A percentile compares a stretch with the other conserved stretches of the same genome.
Evolutionary conservation across 192 early-diverging fungal species (phyloP).

Genomic region (Spizellomyces sp.): DNA sequence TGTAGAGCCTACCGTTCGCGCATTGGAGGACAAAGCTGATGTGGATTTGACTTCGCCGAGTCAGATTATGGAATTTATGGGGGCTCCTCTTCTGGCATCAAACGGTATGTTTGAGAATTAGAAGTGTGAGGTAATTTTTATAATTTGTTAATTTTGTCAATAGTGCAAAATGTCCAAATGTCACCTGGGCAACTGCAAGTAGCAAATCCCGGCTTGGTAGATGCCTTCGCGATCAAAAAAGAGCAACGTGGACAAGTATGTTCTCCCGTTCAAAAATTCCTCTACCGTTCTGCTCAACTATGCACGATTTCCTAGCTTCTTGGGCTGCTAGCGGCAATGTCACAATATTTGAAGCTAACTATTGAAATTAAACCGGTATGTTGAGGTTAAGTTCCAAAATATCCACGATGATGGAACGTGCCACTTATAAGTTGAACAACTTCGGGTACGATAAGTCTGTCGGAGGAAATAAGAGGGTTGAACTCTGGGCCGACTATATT

Average conservation of each 20-base stretch:
- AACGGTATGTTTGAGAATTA: not conserved
- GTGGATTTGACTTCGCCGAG: not conserved
- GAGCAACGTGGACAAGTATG: not conserved
- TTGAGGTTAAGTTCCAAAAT: not conserved
- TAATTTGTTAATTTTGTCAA: not conserved
- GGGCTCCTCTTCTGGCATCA: not conserved
- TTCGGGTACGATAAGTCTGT: too few species aligned
- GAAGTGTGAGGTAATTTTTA: not conserved
- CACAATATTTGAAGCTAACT: conserved; percentile 4
- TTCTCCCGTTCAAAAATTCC: not conserved
- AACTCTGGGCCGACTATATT: conserved; percentile 1
- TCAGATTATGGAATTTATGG: not conserved
- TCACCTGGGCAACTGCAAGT: not conserved
- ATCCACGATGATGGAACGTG: too few species aligned
- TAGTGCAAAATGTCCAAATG: not conserved
- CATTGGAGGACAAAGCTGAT: conserved; percentile 16
- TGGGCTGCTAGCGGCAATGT: not conserved
- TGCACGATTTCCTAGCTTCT: not conserved
- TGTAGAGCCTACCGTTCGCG: conserved; percentile 14
- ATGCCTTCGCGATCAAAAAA: not conserved
- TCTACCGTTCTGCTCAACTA: not conserved
- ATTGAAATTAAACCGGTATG: conserved; percentile 7
- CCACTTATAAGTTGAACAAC: too few species aligned
- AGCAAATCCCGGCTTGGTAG: not conserved
- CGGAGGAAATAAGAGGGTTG: too few species aligned